Percentiles rank a stretch among this genome's conserved stretches.
Evolutionary conservation across 768 basidiomycete genomes (phyloP).

Genomic region (Boletus rubescentipes): DNA sequence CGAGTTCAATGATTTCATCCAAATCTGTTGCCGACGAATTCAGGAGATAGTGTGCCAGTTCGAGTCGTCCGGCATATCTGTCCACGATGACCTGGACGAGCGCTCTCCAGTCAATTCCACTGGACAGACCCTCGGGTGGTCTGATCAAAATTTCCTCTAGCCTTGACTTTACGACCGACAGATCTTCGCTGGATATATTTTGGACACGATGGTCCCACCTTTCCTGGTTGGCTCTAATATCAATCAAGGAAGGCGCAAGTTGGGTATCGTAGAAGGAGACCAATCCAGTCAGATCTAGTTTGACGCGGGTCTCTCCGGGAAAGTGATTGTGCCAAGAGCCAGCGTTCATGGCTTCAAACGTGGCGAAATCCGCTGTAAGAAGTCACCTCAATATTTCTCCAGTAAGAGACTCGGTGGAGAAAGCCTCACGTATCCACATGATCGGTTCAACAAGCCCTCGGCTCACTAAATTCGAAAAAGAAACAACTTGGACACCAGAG

Average conservation of each 20-base stretch:
- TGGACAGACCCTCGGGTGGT: slow-evolving; percentile 19
- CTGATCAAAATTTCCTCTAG: slow-evolving; percentile 8
- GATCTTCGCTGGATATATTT: slow-evolving; percentile 27
- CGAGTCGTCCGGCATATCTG: slow-evolving; percentile 33
- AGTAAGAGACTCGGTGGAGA: neutral
- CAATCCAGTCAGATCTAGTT: slow-evolving; percentile 33
- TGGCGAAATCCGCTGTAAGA: neutral
- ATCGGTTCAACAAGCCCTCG: no score
- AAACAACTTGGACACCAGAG: slow-evolving; percentile 26
- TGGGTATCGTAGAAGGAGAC: slow-evolving; percentile 39
- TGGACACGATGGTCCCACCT: slow-evolving; percentile 33
- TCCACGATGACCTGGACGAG: slow-evolving; percentile 31
- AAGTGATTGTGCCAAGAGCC: slow-evolving; percentile 36
- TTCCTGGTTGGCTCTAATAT: slow-evolving; percentile 21
- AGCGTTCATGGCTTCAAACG: slow-evolving; percentile 10
- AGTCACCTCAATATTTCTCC: neutral
- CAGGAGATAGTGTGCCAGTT: slow-evolving; percentile 25
- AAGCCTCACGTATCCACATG: neutral
- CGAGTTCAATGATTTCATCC: slow-evolving; percentile 4
- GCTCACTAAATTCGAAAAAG: slow-evolving; percentile 17
- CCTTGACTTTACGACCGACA: slow-evolving; percentile 1
- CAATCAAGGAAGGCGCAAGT: slow-evolving; percentile 32
- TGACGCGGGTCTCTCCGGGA: slow-evolving; percentile 37
- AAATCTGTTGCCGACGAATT: slow-evolving; percentile 5
- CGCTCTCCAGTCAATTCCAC: slow-evolving; percentile 36